phyloP scores from a whole-genome alignment of 192 early-diverging fungal species.

The Phlyctochytrium arcticum region DNA sequence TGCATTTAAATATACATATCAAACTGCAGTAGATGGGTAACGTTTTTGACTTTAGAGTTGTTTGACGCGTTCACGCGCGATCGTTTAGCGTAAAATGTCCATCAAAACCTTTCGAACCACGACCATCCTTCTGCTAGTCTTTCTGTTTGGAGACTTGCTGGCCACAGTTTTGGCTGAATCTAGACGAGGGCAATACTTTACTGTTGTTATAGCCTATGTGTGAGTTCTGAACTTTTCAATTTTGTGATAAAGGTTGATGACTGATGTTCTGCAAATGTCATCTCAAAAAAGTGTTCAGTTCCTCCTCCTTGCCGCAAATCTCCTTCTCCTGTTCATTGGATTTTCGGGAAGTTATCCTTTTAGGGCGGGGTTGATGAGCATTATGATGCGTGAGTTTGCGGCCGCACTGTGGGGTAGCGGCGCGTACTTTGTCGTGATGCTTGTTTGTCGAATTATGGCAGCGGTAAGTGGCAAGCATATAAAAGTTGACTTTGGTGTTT shows the following conservation, averaged over 20 bases:
- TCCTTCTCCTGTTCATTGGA: constrained; percentile 40
- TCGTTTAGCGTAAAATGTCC: too few species aligned
- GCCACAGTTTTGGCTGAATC: constrained; percentile 39
- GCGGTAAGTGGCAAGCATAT: constrained; percentile 16
- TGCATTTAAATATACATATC: too few species aligned
- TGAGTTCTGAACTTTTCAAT: neutral
- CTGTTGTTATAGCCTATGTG: constrained; percentile 38
- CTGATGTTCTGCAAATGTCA: neutral
- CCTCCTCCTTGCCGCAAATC: constrained; percentile 30
- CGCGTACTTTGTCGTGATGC: constrained; percentile 24
- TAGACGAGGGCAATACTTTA: constrained; percentile 25
- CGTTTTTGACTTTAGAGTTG: too few species aligned
- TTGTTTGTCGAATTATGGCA: constrained; percentile 29
- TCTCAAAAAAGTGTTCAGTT: constrained; percentile 28
- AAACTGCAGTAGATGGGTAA: too few species aligned
- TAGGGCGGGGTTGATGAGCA: constrained; percentile 40
- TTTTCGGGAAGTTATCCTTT: constrained; percentile 45
- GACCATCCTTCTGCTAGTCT: constrained; percentile 21
- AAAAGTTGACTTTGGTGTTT: neutral
- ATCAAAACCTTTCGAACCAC: constrained; percentile 11
- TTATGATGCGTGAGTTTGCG: constrained; percentile 41
- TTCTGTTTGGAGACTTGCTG: constrained; percentile 28
- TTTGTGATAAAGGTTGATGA: neutral
- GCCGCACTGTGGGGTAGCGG: constrained; percentile 19
- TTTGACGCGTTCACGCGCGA: too few species aligned